Conservation (phyloP, 768 basidiomycete genomes). For the Mycena leptocephala region DNA sequence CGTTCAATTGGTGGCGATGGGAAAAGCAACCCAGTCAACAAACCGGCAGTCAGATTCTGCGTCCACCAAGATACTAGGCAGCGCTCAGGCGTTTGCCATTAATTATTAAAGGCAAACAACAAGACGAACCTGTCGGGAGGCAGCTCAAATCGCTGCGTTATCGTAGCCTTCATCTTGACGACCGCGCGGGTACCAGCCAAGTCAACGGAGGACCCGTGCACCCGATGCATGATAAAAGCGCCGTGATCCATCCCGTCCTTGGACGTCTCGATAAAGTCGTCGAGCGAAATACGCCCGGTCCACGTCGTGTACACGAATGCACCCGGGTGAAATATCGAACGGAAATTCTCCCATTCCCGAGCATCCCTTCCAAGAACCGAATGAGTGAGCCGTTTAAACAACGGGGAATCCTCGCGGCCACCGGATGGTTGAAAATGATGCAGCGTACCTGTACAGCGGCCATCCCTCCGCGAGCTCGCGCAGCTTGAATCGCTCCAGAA, state of each 20-base stretch:
- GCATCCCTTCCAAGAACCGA: conserved; percentile 27
- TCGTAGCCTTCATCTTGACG: conserved; percentile 53
- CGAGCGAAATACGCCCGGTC: conserved; percentile 38
- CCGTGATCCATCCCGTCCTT: conserved; percentile 40
- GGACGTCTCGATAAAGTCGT: conserved; percentile 38
- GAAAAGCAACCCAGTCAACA: neutral
- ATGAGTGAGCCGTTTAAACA: neutral
- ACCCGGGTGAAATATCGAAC: conserved; percentile 40
- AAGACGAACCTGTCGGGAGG: conserved; percentile 32
- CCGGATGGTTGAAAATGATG: neutral
- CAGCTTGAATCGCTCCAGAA: conserved; percentile 39
- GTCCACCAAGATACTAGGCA: conserved; percentile 32
- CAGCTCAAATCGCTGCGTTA: conserved; percentile 39
- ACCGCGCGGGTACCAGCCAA: conserved; percentile 48
- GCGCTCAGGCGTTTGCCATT: too few species aligned
- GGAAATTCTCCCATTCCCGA: conserved; percentile 43
- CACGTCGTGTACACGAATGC: conserved; percentile 43
- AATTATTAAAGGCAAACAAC: neutral
- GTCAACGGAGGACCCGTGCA: conserved; percentile 43
- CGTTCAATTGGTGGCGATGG: neutral
- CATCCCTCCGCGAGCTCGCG: conserved; percentile 43
- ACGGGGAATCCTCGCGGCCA: neutral
- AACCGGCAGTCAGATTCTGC: conserved; percentile 41
- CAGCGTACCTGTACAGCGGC: conserved; percentile 40
- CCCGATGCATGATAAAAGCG: conserved; percentile 41